Base-by-base conservation (phyloP, 1,139 yeast genomes). In the Saccharomyces uvarum region DNA sequence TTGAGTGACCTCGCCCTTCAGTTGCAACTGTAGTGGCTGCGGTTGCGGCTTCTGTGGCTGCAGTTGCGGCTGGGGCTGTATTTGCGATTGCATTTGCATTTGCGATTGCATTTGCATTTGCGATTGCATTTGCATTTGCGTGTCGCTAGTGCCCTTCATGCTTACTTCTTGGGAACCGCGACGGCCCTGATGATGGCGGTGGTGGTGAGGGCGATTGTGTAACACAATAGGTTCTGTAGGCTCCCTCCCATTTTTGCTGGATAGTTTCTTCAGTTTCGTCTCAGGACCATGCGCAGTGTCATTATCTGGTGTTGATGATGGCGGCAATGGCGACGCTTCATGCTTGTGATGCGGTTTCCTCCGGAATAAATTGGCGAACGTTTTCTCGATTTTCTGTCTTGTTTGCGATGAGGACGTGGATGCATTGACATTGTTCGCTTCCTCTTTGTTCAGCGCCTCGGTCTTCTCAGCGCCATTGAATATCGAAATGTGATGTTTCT, bases 291-390 rank as follows among this genome's bases (percentile, higher is more conserved):
- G 44, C 44, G 19, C 44, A 19, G 44, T 13, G 19, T 38, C 44
- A 19, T 38, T 38, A 19, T 38, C 14, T 38, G 44, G 44, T 9
- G 19, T 11, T 9, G n/a, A n/a, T 6, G 26, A 24, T 38, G 26
- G 9, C 5, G 44, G 11, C 21, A 24, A 38, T 16, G 13, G 19
- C 11, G 44, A 19, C 19, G 13, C 44, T 14, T 51, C 33, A 16
- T 51, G 51, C 16, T 51, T 49, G 31, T 54, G 51, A 28, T 44
- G 50, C 26, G 49, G 29, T 38, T 47, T 47, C 19, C 51, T 54
- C 38, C 52, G 16, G 31, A 50, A 50, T 14, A 50, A 14, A 24
- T 50, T 50, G 9, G 42, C 47, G 28, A 50, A 44, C 26, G 46
- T 50, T 27, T 50, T 50, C 31, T 50, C 52, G 13, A 50, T 50